Base-by-base conservation (phyloP, 2,329 filamentous ascomycete species). In the Cytospora leucostoma region DNA sequence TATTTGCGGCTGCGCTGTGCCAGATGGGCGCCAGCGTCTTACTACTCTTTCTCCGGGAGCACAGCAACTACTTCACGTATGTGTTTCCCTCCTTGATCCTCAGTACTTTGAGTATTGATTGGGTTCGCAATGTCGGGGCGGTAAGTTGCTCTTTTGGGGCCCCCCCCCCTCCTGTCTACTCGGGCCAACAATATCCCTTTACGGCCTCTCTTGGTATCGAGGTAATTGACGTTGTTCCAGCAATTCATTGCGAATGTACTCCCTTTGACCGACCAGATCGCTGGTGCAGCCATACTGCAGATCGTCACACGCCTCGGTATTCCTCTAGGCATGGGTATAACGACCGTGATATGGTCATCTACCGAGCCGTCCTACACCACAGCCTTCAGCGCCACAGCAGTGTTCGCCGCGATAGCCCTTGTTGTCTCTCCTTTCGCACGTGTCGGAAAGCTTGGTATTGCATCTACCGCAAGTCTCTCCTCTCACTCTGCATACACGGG, bases 51-150 rank as follows among this genome's bases (percentile, higher is more conserved):
- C 61, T 74, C 44, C 68, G 65, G 10, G 66, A 69, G 35, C 67
- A 67, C 37, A 70, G 66, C 33, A 68, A 72, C 54, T 74, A 75
- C 55, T 68, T 74, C 47, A 59, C 68, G 32, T 73, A 70, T 68
- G 70, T 74, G 62, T 71, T 74, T 21, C 73, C 73, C 10, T 72
- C 72, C 5, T 56, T 75, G 13, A 67, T 74, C 61, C 61, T 74
- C 52, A 73, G 72, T 50, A 73, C 73, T 8, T 57, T 75, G 55
- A 71, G 73, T 40, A 73, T 74, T 69, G 73, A 75, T 65, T 75
- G 72, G 73, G 21, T 40, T 49, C 34, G 59, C 13, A 61, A 56
- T 27, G 21, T 61, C 11, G 59, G 52, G 21, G 21, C 53, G 37
- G 59, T 61, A 12, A 50, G 59, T 51, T 15, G 32, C 17, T n/a